phyloP scores from a whole-genome alignment of 257 asterid genomes.

The Solanum lignicaule region DNA sequence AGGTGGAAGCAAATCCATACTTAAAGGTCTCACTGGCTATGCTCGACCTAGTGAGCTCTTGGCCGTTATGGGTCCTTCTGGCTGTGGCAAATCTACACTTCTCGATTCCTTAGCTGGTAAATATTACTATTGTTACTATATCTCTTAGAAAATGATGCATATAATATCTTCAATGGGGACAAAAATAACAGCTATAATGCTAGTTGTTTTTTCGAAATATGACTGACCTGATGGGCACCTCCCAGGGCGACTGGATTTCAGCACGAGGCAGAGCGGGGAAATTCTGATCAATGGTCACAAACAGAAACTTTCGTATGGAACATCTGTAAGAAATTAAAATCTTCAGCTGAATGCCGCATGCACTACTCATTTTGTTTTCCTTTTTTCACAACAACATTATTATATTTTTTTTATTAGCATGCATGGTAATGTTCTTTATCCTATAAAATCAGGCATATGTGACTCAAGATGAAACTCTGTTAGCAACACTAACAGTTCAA shows the following conservation, averaged over 20 bases:
- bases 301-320: constrained; percentile 18
- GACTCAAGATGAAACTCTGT: constrained; percentile 14
- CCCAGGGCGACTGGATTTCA: constrained; percentile 10
- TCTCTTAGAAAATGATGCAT: not conserved
- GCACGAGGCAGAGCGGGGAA: constrained; percentile 15
- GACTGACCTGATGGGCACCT: not conserved
- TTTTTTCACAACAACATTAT: not conserved
- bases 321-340: constrained; percentile 6
- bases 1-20: not conserved
- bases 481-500: constrained; percentile 14
- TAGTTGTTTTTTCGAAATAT: not conserved
- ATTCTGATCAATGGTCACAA: constrained; percentile 14
- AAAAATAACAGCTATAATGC: not conserved
- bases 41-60: constrained; percentile 11
- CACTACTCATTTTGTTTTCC: not conserved
- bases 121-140: not conserved
- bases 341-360: not conserved
- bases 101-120: constrained; percentile 18
- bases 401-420: not conserved
- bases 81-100: constrained; percentile 14
- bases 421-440: not conserved
- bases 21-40: constrained; percentile 15
- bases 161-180: not conserved
- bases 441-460: constrained; percentile 18
- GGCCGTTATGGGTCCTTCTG: constrained; percentile 21